Evolutionary conservation across 2,329 filamentous ascomycete species (phyloP).

Genomic region (Mycogone perniciosa): DNA sequence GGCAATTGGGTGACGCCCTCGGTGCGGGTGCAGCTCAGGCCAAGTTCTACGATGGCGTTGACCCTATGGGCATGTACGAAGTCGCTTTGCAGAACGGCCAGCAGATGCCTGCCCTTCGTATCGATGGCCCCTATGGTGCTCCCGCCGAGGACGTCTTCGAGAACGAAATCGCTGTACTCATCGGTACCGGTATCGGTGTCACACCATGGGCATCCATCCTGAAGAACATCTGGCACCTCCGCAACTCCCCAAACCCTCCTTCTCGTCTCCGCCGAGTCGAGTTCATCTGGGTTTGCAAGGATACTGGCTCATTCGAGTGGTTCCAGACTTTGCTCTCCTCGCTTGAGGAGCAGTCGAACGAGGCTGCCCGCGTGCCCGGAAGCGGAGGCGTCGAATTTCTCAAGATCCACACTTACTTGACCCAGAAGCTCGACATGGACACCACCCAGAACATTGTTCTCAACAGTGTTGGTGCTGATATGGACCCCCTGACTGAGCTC

Average conservation of each 20-base stretch:
- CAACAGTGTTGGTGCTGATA: conserved; percentile 81
- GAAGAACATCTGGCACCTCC: conserved; percentile 98
- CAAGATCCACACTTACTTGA: conserved; percentile 96
- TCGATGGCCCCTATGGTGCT: conserved; percentile 94
- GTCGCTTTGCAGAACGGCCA: conserved; percentile 90
- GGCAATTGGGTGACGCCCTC: conserved; percentile 88
- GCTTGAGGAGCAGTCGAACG: conserved; percentile 76
- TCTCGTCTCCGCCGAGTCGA: conserved; percentile 87
- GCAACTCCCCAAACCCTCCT: conserved; percentile 82
- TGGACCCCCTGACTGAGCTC: conserved; percentile 89
- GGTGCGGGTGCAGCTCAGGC: conserved; percentile 82
- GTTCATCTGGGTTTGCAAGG: conserved; percentile 98
- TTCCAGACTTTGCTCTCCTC: conserved; percentile 91
- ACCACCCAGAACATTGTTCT: conserved; percentile 95
- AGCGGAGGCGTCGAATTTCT: conserved; percentile 75
- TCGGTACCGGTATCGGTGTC: conserved; percentile 81
- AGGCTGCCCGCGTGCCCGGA: conserved; percentile 60
- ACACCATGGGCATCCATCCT: conserved; percentile 82
- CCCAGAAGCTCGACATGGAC: conserved; percentile 84
- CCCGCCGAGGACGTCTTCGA: conserved; percentile 97
- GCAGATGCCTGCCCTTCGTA: conserved; percentile 80
- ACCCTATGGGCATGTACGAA: conserved; percentile 96
- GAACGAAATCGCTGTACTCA: conserved; percentile 80
- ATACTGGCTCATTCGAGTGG: conserved; percentile 96
- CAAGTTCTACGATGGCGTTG: conserved; percentile 83